Evolutionary conservation across 2,329 filamentous ascomycete species (phyloP).

Genomic region (Sclerotinia sclerotiorum): DNA sequence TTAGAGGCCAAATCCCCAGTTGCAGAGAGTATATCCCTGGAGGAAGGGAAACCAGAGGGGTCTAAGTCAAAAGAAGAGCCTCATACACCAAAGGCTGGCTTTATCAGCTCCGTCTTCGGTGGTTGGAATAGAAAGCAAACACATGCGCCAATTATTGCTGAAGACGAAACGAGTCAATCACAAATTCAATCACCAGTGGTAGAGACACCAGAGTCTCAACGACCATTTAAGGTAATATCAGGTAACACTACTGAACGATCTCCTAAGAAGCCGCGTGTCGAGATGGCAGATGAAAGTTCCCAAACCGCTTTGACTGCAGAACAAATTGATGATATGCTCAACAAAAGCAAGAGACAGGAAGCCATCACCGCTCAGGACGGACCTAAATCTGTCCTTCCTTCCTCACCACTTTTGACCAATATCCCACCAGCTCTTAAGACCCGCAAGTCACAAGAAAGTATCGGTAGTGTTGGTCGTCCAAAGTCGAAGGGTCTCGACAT

Average conservation of each 20-base stretch:
- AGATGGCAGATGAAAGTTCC: slow-evolving; percentile 67
- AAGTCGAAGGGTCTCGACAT: slow-evolving; percentile 42
- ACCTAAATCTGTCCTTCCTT: slow-evolving; percentile 28
- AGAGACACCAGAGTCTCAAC: slow-evolving; percentile 54
- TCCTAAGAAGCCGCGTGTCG: slow-evolving; percentile 44
- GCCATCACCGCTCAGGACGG: slow-evolving; percentile 32
- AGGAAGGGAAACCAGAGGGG: background rate
- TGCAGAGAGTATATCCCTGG: background rate
- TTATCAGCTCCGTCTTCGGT: slow-evolving; percentile 47
- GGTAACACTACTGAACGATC: slow-evolving; percentile 51
- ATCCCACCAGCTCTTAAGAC: slow-evolving; percentile 46
- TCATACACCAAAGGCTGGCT: slow-evolving; percentile 45
- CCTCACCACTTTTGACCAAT: slow-evolving; percentile 35
- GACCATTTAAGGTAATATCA: slow-evolving; percentile 63
- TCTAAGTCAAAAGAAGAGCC: slow-evolving; percentile 34
- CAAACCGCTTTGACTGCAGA: slow-evolving; percentile 84
- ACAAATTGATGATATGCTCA: slow-evolving; percentile 73
- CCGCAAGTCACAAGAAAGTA: slow-evolving; percentile 51
- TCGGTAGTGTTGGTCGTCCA: slow-evolving; percentile 46
- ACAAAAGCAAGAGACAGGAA: slow-evolving; percentile 49
- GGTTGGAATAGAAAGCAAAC: slow-evolving; percentile 47
- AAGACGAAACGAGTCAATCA: slow-evolving; percentile 63
- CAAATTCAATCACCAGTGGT: slow-evolving; percentile 52
- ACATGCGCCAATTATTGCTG: slow-evolving; percentile 54
- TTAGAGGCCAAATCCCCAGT: background rate